A percentile compares a stretch with the other conserved stretches of the same genome.
Conservation (phyloP, 2,329 filamentous ascomycete species). For the Botrytis galanthina region DNA sequence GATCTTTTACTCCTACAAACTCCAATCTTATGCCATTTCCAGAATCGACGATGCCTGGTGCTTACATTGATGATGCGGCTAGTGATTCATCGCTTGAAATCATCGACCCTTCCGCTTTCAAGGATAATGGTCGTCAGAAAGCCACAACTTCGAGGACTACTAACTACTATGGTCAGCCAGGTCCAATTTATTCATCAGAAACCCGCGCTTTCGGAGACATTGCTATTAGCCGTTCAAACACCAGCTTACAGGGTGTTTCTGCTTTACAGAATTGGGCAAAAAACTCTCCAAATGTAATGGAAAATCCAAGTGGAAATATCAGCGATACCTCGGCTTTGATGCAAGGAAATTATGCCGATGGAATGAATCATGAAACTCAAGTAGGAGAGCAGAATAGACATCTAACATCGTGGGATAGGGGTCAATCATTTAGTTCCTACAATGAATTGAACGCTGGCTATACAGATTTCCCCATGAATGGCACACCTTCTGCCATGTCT, state of each 20-base stretch:
- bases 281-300: not conserved
- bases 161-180: not conserved
- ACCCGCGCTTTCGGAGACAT: constrained; percentile 24
- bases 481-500: not conserved
- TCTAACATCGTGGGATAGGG: not conserved
- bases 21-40: constrained; percentile 20
- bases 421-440: too few relatives aligned
- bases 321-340: not conserved
- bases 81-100: constrained; percentile 38
- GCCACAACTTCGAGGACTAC: not conserved
- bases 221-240: constrained; percentile 9
- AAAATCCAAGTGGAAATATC: not conserved
- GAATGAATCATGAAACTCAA: not conserved
- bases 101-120: constrained; percentile 34
- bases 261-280: constrained; percentile 30
- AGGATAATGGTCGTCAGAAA: constrained; percentile 30
- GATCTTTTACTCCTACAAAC: constrained; percentile 6
- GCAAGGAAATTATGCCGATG: not conserved
- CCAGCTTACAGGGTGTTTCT: constrained; percentile 28
- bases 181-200: constrained; percentile 21
- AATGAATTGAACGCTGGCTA: not conserved
- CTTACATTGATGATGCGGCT: constrained; percentile 29
- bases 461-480: not conserved
- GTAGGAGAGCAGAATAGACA: not conserved
- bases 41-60: constrained; percentile 19